These are phyloP conservation scores for Ceratocystis colombiana DNA, from an alignment of 2,329 filamentous ascomycete genomes.

Conservation along the genomic window DNA sequence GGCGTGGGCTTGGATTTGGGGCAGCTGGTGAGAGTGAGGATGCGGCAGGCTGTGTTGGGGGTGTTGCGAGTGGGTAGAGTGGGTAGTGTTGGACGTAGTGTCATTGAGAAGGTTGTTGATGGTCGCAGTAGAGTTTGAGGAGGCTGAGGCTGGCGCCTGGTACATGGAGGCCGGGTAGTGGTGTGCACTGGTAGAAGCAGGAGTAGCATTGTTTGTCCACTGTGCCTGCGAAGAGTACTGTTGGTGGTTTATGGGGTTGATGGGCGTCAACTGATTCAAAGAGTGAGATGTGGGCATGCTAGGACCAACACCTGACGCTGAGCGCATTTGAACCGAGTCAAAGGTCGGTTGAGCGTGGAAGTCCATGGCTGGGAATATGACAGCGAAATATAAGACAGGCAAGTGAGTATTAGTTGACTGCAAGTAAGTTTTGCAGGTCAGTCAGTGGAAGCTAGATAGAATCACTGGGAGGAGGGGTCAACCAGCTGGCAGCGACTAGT, in stretches of 20 bases:
- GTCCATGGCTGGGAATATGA: constrained; percentile 16
- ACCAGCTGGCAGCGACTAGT: neutral
- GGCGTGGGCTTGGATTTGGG: neutral
- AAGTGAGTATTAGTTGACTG: neutral
- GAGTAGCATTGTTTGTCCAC: constrained; percentile 6
- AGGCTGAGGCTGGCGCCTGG: constrained; percentile 14
- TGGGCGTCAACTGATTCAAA: constrained; percentile 14
- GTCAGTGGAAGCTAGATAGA: neutral
- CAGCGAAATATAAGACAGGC: neutral
- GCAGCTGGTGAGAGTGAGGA: constrained; percentile 10
- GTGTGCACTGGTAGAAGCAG: neutral
- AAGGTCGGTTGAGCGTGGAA: constrained; percentile 17
- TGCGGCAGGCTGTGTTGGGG: constrained; percentile 2
- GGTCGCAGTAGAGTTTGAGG: constrained; percentile 13
- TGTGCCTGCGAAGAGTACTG: constrained; percentile 17
- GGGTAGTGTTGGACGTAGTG: constrained; percentile 8
- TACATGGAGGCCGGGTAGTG: constrained; percentile 20
- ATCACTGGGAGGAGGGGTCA: neutral
- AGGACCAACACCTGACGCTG: constrained; percentile 9
- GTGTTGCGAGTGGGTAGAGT: constrained; percentile 2
- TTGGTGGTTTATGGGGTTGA: constrained; percentile 9
- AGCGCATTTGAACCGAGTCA: constrained; percentile 19
- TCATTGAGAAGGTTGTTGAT: constrained; percentile 25
- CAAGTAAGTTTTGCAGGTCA: neutral
- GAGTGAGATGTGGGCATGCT: constrained; percentile 1